Conservation (phyloP, 192 early-diverging fungal genomes). For the Anaeromyces robustus region DNA sequence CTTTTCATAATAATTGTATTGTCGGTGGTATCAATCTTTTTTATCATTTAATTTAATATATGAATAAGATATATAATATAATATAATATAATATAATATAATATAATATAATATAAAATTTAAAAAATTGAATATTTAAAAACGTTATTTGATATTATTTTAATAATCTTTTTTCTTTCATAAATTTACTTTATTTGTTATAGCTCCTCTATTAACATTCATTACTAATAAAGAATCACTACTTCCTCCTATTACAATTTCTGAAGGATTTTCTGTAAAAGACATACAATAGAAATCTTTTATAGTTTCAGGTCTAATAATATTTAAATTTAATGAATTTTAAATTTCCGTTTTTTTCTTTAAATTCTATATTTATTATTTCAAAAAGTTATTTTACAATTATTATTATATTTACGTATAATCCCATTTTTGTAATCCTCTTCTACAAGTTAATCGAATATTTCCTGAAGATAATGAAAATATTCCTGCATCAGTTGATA, state of each 20-base stretch:
- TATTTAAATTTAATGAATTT: too few species aligned
- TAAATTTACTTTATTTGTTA: neutral
- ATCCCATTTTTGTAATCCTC: conserved; percentile 20
- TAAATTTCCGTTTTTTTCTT: too few species aligned
- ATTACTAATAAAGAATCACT: neutral
- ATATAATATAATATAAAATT: too few species aligned
- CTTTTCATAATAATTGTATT: conserved; percentile 52
- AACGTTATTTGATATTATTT: too few species aligned
- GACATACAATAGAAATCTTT: neutral
- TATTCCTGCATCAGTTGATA: conserved; percentile 37
- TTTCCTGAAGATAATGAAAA: conserved; percentile 40
- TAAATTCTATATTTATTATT: neutral
- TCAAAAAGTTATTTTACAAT: neutral
- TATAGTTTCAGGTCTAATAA: neutral
- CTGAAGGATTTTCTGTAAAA: neutral
- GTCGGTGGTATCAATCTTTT: conserved; percentile 19
- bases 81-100: conserved; percentile 1
- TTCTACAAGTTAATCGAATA: conserved; percentile 12
- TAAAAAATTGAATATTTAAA: too few species aligned
- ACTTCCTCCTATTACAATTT: neutral
- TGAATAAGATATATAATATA: neutral
- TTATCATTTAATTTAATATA: neutral
- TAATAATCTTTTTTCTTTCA: too few species aligned
- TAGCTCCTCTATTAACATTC: neutral
- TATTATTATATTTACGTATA: neutral